phyloP scores from a whole-genome alignment of 2,329 filamentous ascomycete species.

The Paracorniculantispora psalliotae region DNA sequence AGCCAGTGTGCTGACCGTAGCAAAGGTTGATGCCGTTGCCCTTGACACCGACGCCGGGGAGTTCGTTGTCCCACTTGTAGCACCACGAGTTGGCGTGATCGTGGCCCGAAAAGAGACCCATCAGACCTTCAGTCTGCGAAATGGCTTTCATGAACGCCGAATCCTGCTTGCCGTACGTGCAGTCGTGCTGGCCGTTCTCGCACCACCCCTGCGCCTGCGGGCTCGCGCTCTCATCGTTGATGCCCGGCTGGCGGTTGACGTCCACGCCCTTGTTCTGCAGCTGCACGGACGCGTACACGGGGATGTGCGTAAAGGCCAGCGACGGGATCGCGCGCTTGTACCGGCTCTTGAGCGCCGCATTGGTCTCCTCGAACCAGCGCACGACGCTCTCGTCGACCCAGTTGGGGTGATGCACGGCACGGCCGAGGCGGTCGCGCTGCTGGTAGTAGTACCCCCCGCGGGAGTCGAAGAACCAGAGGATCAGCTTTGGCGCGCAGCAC shows the following conservation, averaged over 20 bases:
- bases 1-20: slow-evolving; percentile 63
- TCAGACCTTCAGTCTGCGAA: slow-evolving; percentile 46
- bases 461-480: slow-evolving; percentile 71
- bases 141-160: slow-evolving; percentile 59
- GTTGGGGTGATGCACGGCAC: slow-evolving; percentile 32
- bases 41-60: slow-evolving; percentile 27
- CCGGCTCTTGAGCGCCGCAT: slow-evolving; percentile 23
- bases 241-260: slow-evolving; percentile 35
- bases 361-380: slow-evolving; percentile 37
- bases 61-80: slow-evolving; percentile 40
- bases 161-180: slow-evolving; percentile 47
- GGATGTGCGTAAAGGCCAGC: slow-evolving; percentile 46
- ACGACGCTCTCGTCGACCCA: slow-evolving; percentile 44
- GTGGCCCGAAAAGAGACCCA: slow-evolving; percentile 59
- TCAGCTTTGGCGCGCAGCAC: slow-evolving; percentile 33
- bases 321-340: slow-evolving; percentile 37
- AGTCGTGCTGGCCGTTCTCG: slow-evolving; percentile 31
- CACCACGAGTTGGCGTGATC: slow-evolving; percentile 62
- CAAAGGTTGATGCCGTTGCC: slow-evolving; percentile 45
- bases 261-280: slow-evolving; percentile 30
- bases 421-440: slow-evolving; percentile 25
- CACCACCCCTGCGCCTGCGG: slow-evolving; percentile 43
- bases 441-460: slow-evolving; percentile 52
- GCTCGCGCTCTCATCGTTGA: slow-evolving; percentile 40
- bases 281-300: slow-evolving; percentile 34